Evolutionary conservation across 2,329 filamentous ascomycete species (phyloP), one percentile per base, ranked within the genome.

Genomic region (Tricladium varicosporioides): DNA sequence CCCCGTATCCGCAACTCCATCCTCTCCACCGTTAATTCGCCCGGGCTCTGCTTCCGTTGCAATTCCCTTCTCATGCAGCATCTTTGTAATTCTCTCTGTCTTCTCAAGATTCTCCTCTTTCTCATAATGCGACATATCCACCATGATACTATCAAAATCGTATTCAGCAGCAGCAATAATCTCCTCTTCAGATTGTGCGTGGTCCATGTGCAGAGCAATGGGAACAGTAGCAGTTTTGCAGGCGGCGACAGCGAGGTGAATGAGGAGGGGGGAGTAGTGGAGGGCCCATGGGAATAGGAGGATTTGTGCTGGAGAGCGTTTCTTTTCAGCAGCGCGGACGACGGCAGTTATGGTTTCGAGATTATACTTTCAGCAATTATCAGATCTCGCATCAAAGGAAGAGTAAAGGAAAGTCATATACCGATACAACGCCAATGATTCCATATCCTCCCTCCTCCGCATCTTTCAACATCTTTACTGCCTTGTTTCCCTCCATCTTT

Each of bases 41-140:
- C 87, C 87, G 0, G 86, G 86, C 67, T 91, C 87, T 0, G 86
- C 87, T 69, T 91, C 87, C 1, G 85, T 86, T 4, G 84, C 80
- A 60, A 89, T 88, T 2, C 85, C 84, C 44, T 81, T 77, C 62
- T 74, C 82, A 67, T 88, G 81, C 67, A 86, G 88, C 67, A 86
- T 84, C 18, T 72, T 73, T 5, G 84, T 83, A 51, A 89, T 73
- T 62, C 88, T 83, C 51, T 76, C 76, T 16, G 86, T 90, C 67
- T 82, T 78, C 2, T 78, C 74, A 40, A 91, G 74, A 67, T 91
- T 91, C 73, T 89, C 86, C 53, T 80, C 84, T 64, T 84, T 85
- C 63, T 88, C 85, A 67, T 87, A 84, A 68, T 90, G 87, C 57
- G 79, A 83, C 86, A 91, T 91, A 71, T 91, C 88, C 0, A 90